Base-by-base conservation (phyloP, 257 asterid species). In the Solanum verrucosum region DNA sequence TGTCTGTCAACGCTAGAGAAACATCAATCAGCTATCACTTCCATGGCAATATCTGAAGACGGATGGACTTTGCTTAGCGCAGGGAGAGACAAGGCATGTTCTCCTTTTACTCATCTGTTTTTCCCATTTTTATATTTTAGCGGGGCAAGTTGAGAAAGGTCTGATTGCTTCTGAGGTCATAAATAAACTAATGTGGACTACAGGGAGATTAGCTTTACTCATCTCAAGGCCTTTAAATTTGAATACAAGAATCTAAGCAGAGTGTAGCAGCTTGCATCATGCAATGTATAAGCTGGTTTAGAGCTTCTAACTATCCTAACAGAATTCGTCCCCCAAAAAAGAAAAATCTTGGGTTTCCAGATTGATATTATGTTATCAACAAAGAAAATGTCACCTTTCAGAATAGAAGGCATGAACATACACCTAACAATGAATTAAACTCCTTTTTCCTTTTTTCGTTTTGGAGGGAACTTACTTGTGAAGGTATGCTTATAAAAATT, bases 11-110 rank as follows among this genome's bases (percentile, higher is more conserved):
- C 93, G 27, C 93, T 97, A 86, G 98, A 93, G 85, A 96, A 94
- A 87, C 99, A 97, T 93, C 98, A 93, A 46, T 96, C 99, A 29
- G 91, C 95, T 3, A 96, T 97, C 88, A 96, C 99, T 91, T 96
- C 99, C 52, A 87, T 97, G 90, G 96, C 96, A 52, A 86, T 97
- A 88, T 95, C 99, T 86, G 94, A 93, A 91, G 99, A 97, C 86
- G 99, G 99, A 84, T 90, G 95, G 98, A 93, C 98, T 81, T 91
- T 97, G 95, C 88, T 97, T 86, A 92, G 94, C 78, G 98, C 98
- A 12, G 99, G 99, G 90, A 92, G 99, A 92, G 99, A 97, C 86
- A 96, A 97, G 98, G 99, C 92, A 91, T 29, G 88, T 67, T 86
- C 79, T 86, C 46, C 23, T 71, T 77, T 33, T n/a, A 46, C 56